Evolutionary conservation across 805 yeast genomes (phyloP).

Genomic region (Ogataea angusta): DNA sequence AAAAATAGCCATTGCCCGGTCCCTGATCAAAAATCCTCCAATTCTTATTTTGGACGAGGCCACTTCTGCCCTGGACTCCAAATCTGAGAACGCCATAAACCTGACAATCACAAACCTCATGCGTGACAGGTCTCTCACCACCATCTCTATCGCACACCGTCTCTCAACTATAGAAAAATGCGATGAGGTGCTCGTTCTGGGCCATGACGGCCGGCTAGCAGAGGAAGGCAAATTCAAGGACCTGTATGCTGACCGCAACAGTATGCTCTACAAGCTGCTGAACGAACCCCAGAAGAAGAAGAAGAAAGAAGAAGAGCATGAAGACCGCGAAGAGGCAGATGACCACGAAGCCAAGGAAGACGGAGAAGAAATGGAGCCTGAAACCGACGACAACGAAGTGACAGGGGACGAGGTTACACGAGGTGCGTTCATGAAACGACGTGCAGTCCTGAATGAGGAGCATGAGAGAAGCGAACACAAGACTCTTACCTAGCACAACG

Average conservation of each 20-base stretch:
- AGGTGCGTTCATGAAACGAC: conserved; percentile 21
- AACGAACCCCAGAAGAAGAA: conserved; percentile 25
- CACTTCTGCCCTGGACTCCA: conserved; percentile 88
- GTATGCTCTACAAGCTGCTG: conserved; percentile 32
- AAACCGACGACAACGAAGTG: conserved; percentile 11
- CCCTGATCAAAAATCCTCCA: conserved; percentile 62
- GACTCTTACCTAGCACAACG: conserved; percentile 1
- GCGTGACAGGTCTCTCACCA: conserved; percentile 59
- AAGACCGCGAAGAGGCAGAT: conserved; percentile 10
- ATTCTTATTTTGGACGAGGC: conserved; percentile 73
- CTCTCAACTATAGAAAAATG: conserved; percentile 83
- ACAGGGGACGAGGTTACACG: conserved; percentile 12
- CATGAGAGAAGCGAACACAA: conserved; percentile 6
- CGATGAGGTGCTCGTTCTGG: conserved; percentile 77
- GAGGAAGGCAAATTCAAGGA: conserved; percentile 71
- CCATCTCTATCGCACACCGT: conserved; percentile 89
- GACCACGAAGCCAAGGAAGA: conserved; percentile 12
- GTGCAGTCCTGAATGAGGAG: conserved; percentile 23
- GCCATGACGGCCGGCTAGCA: conserved; percentile 70
- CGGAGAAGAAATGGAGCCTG: conserved; percentile 14
- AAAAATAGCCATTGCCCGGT: conserved; percentile 73
- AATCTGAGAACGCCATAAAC: conserved; percentile 82
- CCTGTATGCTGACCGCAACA: conserved; percentile 42
- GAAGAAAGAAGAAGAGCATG: conserved; percentile 15
- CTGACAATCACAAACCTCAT: conserved; percentile 60